Percentiles rank a stretch among this genome's conserved stretches.
Evolutionary conservation across 1,139 yeast genomes (phyloP).

Genomic region (Zygotorulaspora mrakii): DNA sequence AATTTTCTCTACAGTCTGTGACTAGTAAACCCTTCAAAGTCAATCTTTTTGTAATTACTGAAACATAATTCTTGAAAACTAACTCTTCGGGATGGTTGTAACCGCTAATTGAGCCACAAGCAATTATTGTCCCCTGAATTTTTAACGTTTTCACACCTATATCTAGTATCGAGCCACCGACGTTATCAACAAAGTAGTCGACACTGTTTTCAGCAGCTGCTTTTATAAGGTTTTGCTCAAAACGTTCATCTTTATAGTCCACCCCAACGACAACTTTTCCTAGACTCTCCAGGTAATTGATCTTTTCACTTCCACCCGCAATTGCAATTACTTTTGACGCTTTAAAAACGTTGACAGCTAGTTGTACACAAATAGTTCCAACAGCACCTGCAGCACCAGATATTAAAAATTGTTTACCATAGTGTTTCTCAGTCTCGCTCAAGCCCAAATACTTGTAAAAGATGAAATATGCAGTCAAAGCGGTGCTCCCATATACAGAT

Average conservation of each 20-base stretch:
- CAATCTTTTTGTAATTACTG: conserved; percentile 48
- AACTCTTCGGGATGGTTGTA: conserved; percentile 46
- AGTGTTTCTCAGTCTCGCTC: conserved; percentile 35
- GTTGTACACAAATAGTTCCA: conserved; percentile 58
- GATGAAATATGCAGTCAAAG: conserved; percentile 62
- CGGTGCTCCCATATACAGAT: conserved; percentile 53
- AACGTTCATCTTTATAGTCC: conserved; percentile 51
- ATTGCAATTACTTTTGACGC: conserved; percentile 59
- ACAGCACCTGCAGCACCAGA: conserved; percentile 74
- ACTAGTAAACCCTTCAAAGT: conserved; percentile 49
- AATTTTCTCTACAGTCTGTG: conserved; percentile 37
- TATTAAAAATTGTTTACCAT: conserved; percentile 45
- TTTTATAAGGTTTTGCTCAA: conserved; percentile 42
- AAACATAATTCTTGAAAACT: conserved; percentile 41
- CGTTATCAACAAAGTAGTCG: conserved; percentile 55
- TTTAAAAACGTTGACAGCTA: conserved; percentile 52
- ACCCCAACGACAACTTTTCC: conserved; percentile 53
- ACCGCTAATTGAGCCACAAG: conserved; percentile 62
- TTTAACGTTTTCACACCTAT: conserved; percentile 44
- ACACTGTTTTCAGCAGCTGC: conserved; percentile 43
- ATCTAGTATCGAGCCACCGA: conserved; percentile 60
- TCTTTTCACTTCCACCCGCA: conserved; percentile 59
- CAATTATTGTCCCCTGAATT: conserved; percentile 46
- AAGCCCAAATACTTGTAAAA: conserved; percentile 45
- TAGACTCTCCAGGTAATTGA: conserved; percentile 50